phyloP scores from a whole-genome alignment of 1,139 yeast species.

The Candida albicans region DNA sequence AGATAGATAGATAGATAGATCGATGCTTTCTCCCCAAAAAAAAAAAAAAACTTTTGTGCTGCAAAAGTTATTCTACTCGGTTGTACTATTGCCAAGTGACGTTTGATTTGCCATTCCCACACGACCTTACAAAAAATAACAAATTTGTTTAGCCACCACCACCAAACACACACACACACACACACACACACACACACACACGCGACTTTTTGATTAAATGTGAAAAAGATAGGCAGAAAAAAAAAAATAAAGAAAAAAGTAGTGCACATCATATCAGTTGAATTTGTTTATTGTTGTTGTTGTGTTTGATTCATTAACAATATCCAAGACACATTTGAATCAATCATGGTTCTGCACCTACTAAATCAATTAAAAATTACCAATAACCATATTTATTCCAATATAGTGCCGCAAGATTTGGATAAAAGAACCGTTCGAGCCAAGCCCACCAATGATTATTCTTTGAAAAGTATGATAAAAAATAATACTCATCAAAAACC shows the following conservation, averaged over 20 bases:
- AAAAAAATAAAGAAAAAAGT: not conserved
- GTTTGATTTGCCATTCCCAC: no score
- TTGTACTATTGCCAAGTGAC: no score
- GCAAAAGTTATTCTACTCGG: no score
- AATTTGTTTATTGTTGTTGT: no score
- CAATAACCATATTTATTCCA: constrained; percentile 26
- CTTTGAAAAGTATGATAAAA: constrained; percentile 16
- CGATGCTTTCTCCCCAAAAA: no score
- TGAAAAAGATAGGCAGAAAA: not conserved
- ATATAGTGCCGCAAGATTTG: constrained; percentile 19
- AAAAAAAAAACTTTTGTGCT: no score
- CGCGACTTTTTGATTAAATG: not conserved
- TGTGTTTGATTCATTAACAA: not conserved
- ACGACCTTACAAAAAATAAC: no score
- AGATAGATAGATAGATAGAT: no score
- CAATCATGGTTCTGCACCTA: constrained; percentile 21
- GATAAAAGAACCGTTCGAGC: constrained; percentile 23
- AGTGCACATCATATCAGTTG: not conserved
- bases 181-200: no score
- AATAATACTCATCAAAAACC: constrained; percentile 7
- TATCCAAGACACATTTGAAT: not conserved
- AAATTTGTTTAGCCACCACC: no score
- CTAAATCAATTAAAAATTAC: constrained; percentile 29
- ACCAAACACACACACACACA: no score
- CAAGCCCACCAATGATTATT: constrained; percentile 17